phyloP scores from a whole-genome alignment of 2,329 filamentous ascomycete species.

The Fusarium oxysporum region DNA sequence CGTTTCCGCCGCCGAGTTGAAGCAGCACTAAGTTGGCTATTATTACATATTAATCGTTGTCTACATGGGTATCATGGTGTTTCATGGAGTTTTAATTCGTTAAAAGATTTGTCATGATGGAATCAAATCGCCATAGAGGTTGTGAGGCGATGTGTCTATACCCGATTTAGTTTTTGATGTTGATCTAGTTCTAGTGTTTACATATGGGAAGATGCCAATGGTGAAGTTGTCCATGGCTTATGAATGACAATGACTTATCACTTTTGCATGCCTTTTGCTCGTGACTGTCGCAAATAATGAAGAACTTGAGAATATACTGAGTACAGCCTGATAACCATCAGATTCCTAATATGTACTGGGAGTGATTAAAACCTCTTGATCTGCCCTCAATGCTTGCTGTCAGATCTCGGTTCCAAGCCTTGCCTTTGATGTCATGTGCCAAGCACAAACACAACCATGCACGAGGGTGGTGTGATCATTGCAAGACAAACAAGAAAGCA shows the following conservation, averaged over 20 bases:
- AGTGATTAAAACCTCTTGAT: neutral
- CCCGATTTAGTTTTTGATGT: constrained; percentile 1
- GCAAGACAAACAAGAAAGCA: neutral
- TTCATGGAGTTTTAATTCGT: neutral
- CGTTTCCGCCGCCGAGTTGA: constrained; percentile 51
- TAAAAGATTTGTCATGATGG: neutral
- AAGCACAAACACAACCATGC: neutral
- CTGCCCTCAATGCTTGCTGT: neutral
- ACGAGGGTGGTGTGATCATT: neutral
- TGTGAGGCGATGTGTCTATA: constrained; percentile 1
- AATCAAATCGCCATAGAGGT: neutral
- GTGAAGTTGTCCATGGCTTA: neutral
- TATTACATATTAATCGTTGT: constrained; percentile 2
- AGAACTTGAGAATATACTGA: too few relatives aligned
- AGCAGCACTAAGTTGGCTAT: constrained; percentile 36
- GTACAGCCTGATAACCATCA: neutral
- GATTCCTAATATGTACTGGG: neutral
- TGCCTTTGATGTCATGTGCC: neutral
- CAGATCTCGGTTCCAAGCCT: too few relatives aligned
- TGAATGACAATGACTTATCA: neutral
- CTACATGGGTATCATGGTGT: constrained; percentile 14
- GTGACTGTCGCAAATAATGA: neutral
- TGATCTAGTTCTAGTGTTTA: neutral
- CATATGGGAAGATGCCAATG: neutral
- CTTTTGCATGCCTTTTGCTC: too few relatives aligned